Percentiles rank a stretch among this genome's conserved stretches.
Evolutionary conservation across 805 yeast genomes (phyloP).

Genomic region (Lipomyces orientalis): DNA sequence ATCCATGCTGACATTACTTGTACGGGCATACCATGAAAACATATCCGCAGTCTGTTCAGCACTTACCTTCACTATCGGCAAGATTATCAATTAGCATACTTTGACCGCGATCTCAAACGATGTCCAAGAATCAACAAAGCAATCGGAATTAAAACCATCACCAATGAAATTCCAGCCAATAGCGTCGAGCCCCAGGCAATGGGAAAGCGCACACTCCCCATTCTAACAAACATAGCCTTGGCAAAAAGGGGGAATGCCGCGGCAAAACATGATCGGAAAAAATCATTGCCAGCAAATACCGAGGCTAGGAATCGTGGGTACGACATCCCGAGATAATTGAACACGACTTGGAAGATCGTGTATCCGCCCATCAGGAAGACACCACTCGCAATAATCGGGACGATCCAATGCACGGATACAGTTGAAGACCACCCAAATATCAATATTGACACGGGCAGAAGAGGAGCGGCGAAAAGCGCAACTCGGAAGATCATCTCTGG

Average conservation of each 20-base stretch:
- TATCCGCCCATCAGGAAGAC: slow-evolving; percentile 52
- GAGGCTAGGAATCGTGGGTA: slow-evolving; percentile 59
- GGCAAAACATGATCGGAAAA: slow-evolving; percentile 59
- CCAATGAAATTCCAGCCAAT: slow-evolving; percentile 54
- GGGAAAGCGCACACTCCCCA: slow-evolving; percentile 54
- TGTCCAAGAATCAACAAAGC: slow-evolving; percentile 47
- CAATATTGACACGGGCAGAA: slow-evolving; percentile 54
- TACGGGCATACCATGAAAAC: too few species aligned
- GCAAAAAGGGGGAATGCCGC: slow-evolving; percentile 72
- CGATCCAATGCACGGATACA: slow-evolving; percentile 55
- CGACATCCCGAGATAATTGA: slow-evolving; percentile 45
- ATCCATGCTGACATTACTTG: too few species aligned
- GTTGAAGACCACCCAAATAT: slow-evolving; percentile 59
- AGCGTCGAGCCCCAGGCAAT: slow-evolving; percentile 65
- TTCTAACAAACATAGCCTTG: slow-evolving; percentile 57
- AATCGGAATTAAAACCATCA: slow-evolving; percentile 56
- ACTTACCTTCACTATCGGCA: background rate
- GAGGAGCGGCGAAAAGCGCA: slow-evolving; percentile 21
- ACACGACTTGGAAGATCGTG: slow-evolving; percentile 57
- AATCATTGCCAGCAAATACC: slow-evolving; percentile 62
- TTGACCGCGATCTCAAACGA: slow-evolving; percentile 46
- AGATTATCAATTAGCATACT: slow-evolving; percentile 40
- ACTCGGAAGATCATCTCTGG: slow-evolving; percentile 26
- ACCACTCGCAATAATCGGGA: slow-evolving; percentile 53
- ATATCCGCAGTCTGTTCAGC: too few species aligned